Conservation (phyloP, 2,329 filamentous ascomycete species). For the Lachnum nothofagi region DNA sequence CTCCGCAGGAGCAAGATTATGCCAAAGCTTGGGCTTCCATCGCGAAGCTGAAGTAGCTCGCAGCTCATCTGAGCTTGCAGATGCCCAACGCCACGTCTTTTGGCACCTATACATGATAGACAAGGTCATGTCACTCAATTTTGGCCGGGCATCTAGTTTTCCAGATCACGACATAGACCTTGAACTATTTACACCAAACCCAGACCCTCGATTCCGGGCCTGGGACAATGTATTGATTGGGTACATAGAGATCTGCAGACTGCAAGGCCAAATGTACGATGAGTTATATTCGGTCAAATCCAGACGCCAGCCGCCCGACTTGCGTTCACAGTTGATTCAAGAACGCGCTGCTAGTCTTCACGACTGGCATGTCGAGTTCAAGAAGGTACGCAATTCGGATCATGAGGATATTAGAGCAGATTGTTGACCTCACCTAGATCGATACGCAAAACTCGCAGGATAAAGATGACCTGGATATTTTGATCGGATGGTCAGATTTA, state of each 20-base stretch:
- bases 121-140: constrained; percentile 15
- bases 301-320: constrained; percentile 2
- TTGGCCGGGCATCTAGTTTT: constrained; percentile 15
- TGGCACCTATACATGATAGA: constrained; percentile 21
- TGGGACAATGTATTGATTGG: constrained; percentile 13
- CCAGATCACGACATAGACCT: constrained; percentile 18
- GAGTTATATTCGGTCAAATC: constrained; percentile 13
- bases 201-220: constrained; percentile 4
- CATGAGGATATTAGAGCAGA: not conserved
- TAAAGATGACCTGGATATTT: constrained; percentile 10
- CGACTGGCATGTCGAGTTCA: constrained; percentile 9
- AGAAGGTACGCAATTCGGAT: constrained; percentile 3
- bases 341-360: constrained; percentile 6
- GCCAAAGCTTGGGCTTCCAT: constrained; percentile 17
- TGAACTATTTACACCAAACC: constrained; percentile 7
- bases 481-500: constrained; percentile 15
- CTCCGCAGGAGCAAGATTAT: constrained; percentile 15
- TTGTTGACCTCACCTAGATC: constrained; percentile 4
- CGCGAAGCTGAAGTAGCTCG: constrained; percentile 11
- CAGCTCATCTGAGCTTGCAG: constrained; percentile 8
- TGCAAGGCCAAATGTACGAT: constrained; percentile 16
- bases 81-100: constrained; percentile 16
- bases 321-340: constrained; percentile 8
- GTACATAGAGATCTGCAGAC: constrained; percentile 9
- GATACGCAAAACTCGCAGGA: constrained; percentile 7